Percentiles rank a stretch among this genome's conserved stretches.
Evolutionary conservation across 164 flowering plant genomes (phyloP).

Genomic region (Cinnamomum micranthum): DNA sequence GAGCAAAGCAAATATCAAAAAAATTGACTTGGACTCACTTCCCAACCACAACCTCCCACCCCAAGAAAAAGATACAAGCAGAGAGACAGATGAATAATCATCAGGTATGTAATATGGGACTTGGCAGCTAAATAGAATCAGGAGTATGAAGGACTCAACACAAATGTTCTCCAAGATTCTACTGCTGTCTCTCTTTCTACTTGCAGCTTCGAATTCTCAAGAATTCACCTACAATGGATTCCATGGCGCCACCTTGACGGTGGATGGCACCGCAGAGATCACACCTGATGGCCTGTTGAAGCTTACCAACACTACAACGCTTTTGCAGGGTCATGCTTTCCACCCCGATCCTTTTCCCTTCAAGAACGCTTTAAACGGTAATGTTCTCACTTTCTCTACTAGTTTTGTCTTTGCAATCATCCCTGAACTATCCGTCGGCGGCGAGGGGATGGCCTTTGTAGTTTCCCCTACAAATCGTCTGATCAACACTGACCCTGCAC

Average conservation of each 20-base stretch:
- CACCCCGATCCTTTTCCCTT: slow-evolving; percentile 11
- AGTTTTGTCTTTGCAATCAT: slow-evolving; percentile 27
- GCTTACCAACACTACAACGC: slow-evolving; percentile 7
- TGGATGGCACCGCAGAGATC: slow-evolving; percentile 10
- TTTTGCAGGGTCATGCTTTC: slow-evolving; percentile 12
- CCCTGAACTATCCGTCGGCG: neutral
- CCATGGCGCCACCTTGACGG: neutral
- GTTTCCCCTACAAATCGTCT: slow-evolving; percentile 15
- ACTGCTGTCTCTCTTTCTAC: neutral
- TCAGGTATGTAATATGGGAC: too few species aligned
- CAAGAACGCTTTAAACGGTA: slow-evolving; percentile 11
- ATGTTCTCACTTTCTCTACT: slow-evolving; percentile 26
- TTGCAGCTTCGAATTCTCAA: neutral
- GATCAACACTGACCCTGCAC: slow-evolving; percentile 5
- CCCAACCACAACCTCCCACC: too few species aligned
- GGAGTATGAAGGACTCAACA: neutral
- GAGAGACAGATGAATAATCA: too few species aligned
- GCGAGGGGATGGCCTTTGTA: slow-evolving; percentile 27
- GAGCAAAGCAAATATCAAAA: too few species aligned
- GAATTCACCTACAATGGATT: neutral
- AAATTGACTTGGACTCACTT: too few species aligned
- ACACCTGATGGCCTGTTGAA: slow-evolving; percentile 6
- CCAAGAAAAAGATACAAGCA: too few species aligned
- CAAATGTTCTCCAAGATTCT: neutral
- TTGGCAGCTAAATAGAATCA: neutral